Evolutionary conservation across 1,284 basidiomycete species (phyloP).

Genomic region (Ustilago trichophora): DNA sequence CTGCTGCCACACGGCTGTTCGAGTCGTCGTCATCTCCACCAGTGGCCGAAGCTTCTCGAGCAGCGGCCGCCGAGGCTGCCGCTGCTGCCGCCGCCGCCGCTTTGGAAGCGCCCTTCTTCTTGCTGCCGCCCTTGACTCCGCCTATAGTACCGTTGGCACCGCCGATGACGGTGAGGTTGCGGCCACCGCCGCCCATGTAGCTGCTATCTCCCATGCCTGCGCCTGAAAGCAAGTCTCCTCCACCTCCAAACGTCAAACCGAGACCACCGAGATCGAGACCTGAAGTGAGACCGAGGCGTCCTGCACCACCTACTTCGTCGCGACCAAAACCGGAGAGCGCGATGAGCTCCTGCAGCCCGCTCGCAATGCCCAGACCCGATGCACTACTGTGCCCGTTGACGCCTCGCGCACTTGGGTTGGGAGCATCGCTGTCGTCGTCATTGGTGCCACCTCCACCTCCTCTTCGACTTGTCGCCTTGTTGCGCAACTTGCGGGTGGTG

Average conservation of each 20-base stretch:
- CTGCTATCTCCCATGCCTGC: constrained; percentile 55
- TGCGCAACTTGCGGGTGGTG: constrained; percentile 64
- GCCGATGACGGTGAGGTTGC: constrained; percentile 25
- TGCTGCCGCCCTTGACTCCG: constrained; percentile 29
- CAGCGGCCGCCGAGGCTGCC: constrained; percentile 38
- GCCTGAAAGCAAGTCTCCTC: constrained; percentile 41
- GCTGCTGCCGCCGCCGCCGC: constrained; percentile 40
- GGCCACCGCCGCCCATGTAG: constrained; percentile 48
- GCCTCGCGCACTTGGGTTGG: constrained; percentile 16
- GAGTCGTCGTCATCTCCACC: constrained; percentile 51
- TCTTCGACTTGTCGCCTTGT: constrained; percentile 52
- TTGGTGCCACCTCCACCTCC: constrained; percentile 11
- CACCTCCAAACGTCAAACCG: constrained; percentile 41
- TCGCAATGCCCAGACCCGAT: constrained; percentile 24
- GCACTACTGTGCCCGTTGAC: constrained; percentile 5
- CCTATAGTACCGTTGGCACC: constrained; percentile 38
- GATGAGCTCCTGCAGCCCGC: constrained; percentile 48
- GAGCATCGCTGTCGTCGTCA: constrained; percentile 36
- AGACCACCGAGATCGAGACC: constrained; percentile 37
- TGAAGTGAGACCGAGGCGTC: constrained; percentile 27
- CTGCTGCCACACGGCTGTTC: constrained; percentile 39
- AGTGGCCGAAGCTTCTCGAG: constrained; percentile 38
- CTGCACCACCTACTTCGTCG: constrained; percentile 28
- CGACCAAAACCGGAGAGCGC: constrained; percentile 49
- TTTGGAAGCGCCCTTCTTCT: constrained; percentile 46